A percentile compares a stretch with the other conserved stretches of the same genome.
Conservation (phyloP, 2,329 filamentous ascomycete genomes). For the Talaromyces sp. region DNA sequence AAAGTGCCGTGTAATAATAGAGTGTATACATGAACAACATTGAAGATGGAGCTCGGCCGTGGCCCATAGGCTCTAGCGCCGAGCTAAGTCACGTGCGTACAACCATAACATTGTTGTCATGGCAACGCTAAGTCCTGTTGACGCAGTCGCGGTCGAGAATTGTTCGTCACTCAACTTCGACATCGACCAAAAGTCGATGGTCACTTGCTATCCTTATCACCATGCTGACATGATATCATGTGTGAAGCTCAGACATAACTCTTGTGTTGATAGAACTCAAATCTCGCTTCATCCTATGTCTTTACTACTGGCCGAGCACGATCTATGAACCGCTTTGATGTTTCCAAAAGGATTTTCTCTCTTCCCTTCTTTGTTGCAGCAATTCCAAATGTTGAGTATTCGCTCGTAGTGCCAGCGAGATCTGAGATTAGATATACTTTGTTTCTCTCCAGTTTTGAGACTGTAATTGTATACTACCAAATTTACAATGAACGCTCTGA, state of each 20-base stretch:
- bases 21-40: conserved; percentile 12
- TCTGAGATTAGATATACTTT: not conserved
- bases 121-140: conserved; percentile 11
- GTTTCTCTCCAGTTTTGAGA: not conserved
- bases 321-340: not conserved
- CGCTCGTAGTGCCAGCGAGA: not conserved
- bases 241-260: not conserved
- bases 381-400: not conserved
- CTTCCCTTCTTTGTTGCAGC: not conserved
- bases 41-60: conserved; percentile 7
- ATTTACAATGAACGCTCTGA: not conserved
- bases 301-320: not conserved
- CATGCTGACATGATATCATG: not conserved
- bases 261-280: not conserved
- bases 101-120: conserved; percentile 18
- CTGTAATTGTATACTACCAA: not conserved
- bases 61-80: conserved; percentile 5
- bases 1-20: conserved; percentile 12
- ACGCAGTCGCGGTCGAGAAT: not conserved
- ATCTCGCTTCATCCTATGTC: not conserved
- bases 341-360: not conserved
- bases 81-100: conserved; percentile 8
- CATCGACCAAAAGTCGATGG: not conserved
- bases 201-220: not conserved
- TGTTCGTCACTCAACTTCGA: not conserved